Evolutionary conservation across 768 basidiomycete species (phyloP).

Genomic region (Auricularia auricula-judae): DNA sequence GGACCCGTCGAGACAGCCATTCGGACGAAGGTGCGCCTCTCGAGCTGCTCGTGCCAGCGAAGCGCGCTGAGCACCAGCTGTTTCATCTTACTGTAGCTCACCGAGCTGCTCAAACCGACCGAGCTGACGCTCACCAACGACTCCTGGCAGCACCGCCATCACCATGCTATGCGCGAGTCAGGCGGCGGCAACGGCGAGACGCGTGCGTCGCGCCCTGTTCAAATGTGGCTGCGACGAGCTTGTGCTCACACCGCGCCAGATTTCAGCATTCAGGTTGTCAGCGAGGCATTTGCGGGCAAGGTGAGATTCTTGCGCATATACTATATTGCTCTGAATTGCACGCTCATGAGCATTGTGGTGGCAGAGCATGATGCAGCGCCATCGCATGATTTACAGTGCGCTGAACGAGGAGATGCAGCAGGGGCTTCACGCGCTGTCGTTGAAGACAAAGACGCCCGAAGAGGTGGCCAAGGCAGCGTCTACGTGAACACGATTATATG

Average conservation of each 20-base stretch:
- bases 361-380: constrained; percentile 68
- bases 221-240: constrained; percentile 12
- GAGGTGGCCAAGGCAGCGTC: constrained; percentile 23
- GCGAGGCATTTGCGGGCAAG: constrained; percentile 63
- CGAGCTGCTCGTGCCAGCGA: not conserved
- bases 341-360: constrained; percentile 1
- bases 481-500: not conserved
- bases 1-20: constrained; percentile 54
- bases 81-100: constrained; percentile 34
- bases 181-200: constrained; percentile 65
- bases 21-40: constrained; percentile 20
- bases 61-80: constrained; percentile 1
- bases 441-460: constrained; percentile 60
- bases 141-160: constrained; percentile 78
- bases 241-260: constrained; percentile 31
- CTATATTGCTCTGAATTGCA: not conserved
- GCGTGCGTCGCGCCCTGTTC: constrained; percentile 40
- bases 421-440: constrained; percentile 67
- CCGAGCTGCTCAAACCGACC: constrained; percentile 45
- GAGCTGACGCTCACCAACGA: constrained; percentile 65
- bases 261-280: constrained; percentile 66
- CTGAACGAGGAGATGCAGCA: constrained; percentile 58
- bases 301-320: constrained; percentile 25
- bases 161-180: constrained; percentile 66
- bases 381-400: constrained; percentile 66